Percentiles rank a stretch among this genome's conserved stretches.
phyloP scores from a whole-genome alignment of 768 basidiomycete species.

The Crucibulum laeve region DNA sequence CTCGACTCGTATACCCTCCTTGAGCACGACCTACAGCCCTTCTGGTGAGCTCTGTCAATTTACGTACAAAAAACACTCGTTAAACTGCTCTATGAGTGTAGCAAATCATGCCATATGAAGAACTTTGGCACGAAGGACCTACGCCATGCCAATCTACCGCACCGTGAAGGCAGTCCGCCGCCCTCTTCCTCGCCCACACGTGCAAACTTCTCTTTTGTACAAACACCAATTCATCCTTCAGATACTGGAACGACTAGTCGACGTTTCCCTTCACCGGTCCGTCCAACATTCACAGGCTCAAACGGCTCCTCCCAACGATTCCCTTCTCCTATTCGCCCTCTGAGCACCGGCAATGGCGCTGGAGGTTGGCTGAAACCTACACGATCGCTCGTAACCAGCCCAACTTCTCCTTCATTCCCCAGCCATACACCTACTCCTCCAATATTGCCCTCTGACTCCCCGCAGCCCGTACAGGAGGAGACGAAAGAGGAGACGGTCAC shows the following conservation, averaged over 20 bases:
- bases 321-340: slow-evolving; percentile 6
- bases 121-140: slow-evolving; percentile 75
- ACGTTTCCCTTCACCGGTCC: slow-evolving; percentile 21
- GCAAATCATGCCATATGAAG: slow-evolving; percentile 80
- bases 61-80: not conserved
- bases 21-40: slow-evolving; percentile 76
- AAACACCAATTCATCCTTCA: slow-evolving; percentile 24
- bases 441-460: not conserved
- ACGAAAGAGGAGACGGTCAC: slow-evolving; percentile 14
- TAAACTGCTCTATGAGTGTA: slow-evolving; percentile 21
- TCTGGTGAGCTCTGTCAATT: slow-evolving; percentile 34
- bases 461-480: slow-evolving; percentile 11
- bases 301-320: not conserved
- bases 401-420: slow-evolving; percentile 27
- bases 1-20: slow-evolving; percentile 73
- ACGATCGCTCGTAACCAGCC: slow-evolving; percentile 24
- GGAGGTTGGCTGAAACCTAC: slow-evolving; percentile 14
- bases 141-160: slow-evolving; percentile 65
- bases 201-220: slow-evolving; percentile 11
- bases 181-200: slow-evolving; percentile 15
- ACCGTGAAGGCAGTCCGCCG: slow-evolving; percentile 24
- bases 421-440: slow-evolving; percentile 9
- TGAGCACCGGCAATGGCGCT: slow-evolving; percentile 11
- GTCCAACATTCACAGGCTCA: slow-evolving; percentile 4
- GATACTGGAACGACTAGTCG: not conserved